Conservation (phyloP, 352 stramenopile species). For the Aphanomyces invadans region DNA sequence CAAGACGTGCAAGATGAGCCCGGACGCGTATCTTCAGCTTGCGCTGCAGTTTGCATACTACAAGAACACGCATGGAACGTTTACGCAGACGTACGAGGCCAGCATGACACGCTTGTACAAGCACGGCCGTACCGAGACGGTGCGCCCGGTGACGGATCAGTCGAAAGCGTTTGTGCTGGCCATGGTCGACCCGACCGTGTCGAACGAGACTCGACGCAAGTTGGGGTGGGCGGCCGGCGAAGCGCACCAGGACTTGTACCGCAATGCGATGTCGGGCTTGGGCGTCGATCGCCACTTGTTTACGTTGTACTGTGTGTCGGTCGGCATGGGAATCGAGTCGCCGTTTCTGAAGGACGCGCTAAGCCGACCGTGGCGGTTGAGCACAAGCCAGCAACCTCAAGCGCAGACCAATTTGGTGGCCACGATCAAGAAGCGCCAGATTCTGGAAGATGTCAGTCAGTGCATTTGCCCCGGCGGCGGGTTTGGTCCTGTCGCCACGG, state of each 20-base stretch:
- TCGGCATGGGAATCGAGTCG: constrained; percentile 79
- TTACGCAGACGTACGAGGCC: constrained; percentile 96
- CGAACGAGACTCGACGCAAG: constrained; percentile 66
- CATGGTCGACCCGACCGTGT: constrained; percentile 65
- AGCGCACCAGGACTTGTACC: constrained; percentile 89
- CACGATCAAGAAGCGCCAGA: constrained; percentile 43
- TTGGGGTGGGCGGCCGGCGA: constrained; percentile 82
- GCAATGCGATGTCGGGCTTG: constrained; percentile 82
- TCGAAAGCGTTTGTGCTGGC: constrained; percentile 87
- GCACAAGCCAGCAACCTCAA: constrained; percentile 86
- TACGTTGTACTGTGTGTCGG: constrained; percentile 88
- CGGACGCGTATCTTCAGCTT: constrained; percentile 95
- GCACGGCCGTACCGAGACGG: constrained; percentile 92
- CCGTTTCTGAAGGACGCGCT: constrained; percentile 85
- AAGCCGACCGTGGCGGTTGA: constrained; percentile 75
- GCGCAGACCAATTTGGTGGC: constrained; percentile 53
- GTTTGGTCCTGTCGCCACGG: constrained; percentile 84
- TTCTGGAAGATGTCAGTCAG: constrained; percentile 56
- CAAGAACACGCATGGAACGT: constrained; percentile 82
- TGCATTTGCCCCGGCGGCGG: constrained; percentile 70
- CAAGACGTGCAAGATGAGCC: constrained; percentile 90
- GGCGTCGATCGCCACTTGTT: constrained; percentile 95
- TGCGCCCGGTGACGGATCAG: constrained; percentile 84
- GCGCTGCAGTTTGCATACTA: constrained; percentile 95
- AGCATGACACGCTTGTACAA: constrained; percentile 94